A percentile compares a stretch with the other conserved stretches of the same genome.
Conservation (phyloP, 805 yeast genomes). For the Zygosaccharomyces gambellarensis region DNA sequence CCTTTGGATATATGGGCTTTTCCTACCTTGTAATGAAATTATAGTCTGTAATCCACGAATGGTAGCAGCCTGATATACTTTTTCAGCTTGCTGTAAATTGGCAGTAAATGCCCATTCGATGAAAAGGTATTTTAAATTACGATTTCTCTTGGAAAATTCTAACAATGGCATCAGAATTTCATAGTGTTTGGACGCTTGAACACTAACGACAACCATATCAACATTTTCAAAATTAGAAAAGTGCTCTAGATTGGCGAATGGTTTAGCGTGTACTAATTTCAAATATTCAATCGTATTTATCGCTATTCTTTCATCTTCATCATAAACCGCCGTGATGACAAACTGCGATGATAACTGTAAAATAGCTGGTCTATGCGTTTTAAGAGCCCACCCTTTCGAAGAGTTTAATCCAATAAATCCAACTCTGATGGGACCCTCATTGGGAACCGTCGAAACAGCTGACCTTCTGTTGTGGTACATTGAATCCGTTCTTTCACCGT, state of each 20-base stretch:
- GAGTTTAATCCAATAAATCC: conserved; percentile 29
- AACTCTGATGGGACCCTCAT: conserved; percentile 26
- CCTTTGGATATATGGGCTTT: conserved; percentile 30
- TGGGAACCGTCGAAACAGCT: conserved; percentile 30
- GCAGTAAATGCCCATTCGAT: conserved; percentile 31
- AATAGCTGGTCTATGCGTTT: conserved; percentile 31
- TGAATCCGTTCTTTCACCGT: not conserved
- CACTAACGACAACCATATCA: conserved; percentile 28
- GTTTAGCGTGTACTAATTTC: conserved; percentile 25
- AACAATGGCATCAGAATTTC: conserved; percentile 18
- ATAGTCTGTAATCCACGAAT: conserved; percentile 28
- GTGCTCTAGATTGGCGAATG: conserved; percentile 23
- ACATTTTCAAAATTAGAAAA: conserved; percentile 24
- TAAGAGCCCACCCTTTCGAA: conserved; percentile 31
- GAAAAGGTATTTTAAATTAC: conserved; percentile 25
- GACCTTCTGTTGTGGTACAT: conserved; percentile 31
- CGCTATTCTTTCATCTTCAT: conserved; percentile 20
- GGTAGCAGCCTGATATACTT: conserved; percentile 24
- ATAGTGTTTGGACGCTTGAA: conserved; percentile 22
- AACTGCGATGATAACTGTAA: conserved; percentile 30
- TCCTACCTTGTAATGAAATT: conserved; percentile 31
- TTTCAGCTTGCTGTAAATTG: conserved; percentile 25
- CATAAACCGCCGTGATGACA: conserved; percentile 27
- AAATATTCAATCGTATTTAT: conserved; percentile 22
- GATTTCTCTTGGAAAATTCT: conserved; percentile 20